Conservation (phyloP, 352 stramenopile genomes). For the Hyaloperonospora arabidopsidis region DNA sequence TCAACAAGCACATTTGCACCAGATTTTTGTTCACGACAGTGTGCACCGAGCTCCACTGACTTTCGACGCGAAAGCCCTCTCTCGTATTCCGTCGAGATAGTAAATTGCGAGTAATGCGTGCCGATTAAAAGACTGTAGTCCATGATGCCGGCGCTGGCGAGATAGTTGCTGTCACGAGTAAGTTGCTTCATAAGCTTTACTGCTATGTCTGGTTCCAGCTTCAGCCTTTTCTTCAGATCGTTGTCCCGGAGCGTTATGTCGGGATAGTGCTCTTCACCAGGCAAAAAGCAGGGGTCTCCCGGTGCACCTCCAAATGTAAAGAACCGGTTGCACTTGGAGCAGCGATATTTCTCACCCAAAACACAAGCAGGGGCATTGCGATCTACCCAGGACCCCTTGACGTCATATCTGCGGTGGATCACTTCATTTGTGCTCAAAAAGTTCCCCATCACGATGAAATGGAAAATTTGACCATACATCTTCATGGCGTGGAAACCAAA, state of each 20-base stretch:
- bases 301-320: constrained; percentile 61
- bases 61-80: constrained; percentile 25
- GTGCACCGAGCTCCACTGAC: constrained; percentile 25
- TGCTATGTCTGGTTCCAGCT: constrained; percentile 45
- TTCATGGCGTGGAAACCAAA: constrained; percentile 86
- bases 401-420: constrained; percentile 86
- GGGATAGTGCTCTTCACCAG: constrained; percentile 65
- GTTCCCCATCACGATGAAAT: constrained; percentile 91
- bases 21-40: constrained; percentile 20
- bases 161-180: constrained; percentile 74
- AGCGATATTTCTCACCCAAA: constrained; percentile 68
- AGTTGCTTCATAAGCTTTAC: constrained; percentile 70
- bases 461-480: constrained; percentile 88
- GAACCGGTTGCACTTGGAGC: constrained; percentile 80
- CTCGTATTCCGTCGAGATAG: constrained; percentile 41
- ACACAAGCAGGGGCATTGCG: constrained; percentile 74
- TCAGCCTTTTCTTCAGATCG: constrained; percentile 79
- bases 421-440: constrained; percentile 75
- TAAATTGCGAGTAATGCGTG: constrained; percentile 80
- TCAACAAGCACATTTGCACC: constrained; percentile 39
- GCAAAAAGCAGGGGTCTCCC: constrained; percentile 39
- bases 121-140: constrained; percentile 87
- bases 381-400: constrained; percentile 88
- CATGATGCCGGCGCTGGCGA: constrained; percentile 84
- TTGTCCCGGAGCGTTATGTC: constrained; percentile 83